Base-by-base conservation (phyloP, 2,329 filamentous ascomycete species). In the Zasmidium cellare region DNA sequence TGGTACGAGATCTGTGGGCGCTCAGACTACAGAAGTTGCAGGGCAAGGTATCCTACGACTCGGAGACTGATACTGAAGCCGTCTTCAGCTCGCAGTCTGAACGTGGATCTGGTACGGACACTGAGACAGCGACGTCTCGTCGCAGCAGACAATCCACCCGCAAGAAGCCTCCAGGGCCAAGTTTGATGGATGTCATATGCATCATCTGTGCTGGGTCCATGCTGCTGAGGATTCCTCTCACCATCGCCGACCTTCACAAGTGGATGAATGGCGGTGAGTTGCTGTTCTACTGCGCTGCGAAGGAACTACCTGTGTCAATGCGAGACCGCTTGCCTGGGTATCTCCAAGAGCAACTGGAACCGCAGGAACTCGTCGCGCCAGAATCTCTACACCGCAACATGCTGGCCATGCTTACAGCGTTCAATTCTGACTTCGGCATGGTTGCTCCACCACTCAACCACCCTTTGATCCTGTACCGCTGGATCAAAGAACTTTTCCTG, bases 1-100 rank as follows among this genome's bases (percentile, higher is more conserved):
- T 96, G 9, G 86, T 96, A 3, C 85, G 87, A 58, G 92, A 96
- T 71, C 82, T 99, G 14, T 99, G 94, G 93, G 82, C 87, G 53
- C 76, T 97, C 51, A 84, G 91, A 52, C 78, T 92, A 38, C 80
- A 84, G 50, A 81, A 79, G 48, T 76, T 90, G 31, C 60, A 79
- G 71, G 57, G 75, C 77, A 53, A 75, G 70, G 67, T 68, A 23
- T 59, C 60, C 3, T 65, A 79, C 12, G 72, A 73, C 23, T 69
- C 70, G 19, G 69, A 66, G 46, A 64, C 69, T 50, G 68, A 66
- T 47, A 63, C 68, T 49, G 71, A 73, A 50, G 67, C 71, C 45
- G 65, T 82, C 25, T 87, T 85, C 69, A 87, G 81, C 67, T 87
- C 85, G 14, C 83, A 85, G 65, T 79, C 79, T 3, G 80, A 80